Base-by-base conservation (phyloP, 1,284 basidiomycete genomes). In the Ceratobasidium papillatum region DNA sequence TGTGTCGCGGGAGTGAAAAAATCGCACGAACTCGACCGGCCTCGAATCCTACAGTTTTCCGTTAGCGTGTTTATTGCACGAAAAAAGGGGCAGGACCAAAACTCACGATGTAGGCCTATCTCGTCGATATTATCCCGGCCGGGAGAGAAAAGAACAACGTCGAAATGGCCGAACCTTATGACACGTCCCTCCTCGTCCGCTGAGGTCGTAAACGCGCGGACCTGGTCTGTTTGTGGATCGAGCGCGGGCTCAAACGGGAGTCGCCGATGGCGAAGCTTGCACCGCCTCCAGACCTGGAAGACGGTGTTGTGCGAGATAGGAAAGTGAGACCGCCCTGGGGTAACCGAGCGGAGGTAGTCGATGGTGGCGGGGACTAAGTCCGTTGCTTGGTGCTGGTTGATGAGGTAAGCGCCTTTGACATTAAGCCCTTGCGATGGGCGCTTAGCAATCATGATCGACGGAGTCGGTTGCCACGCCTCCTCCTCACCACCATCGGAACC, bases 401-500 rank as follows among this genome's bases (percentile, higher is more conserved):
- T 34, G 12, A 64, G 43, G 41, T 45, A 64, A 30, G 62, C 19
- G 9, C 27, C 62, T 4, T 8, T 8, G 5, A 12, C n/a, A 2
- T 25, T 30, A 8, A 43, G 8, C 17, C 62, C 62, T 4, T 5
- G 62, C 8, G 14, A n/a, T n/a, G 49, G 41, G 41, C 43, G 38
- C 27, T 64, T 64, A 9, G 62, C 62, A 47, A 64, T 30, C 9
- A 8, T 11, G 22, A 64, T 14, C 27, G 41, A 43, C 22, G 41
- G 43, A 22, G 14, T 41, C 62, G 25, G 62, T 34, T 49, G 25
- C 62, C 62, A 62, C 3, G 22, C 34, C n/a, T 52, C 49, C 8
- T 8, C 49, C 5, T 22, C 49, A 52, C 8, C 49, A 8, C 25
- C 49, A 52, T 80, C 80, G 17, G 78, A 78, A n/a, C 83, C 75